These are phyloP conservation scores for Alisma plantagoaquatica DNA, from an alignment of 106 monocot genomes.

Conservation along the genomic window DNA sequence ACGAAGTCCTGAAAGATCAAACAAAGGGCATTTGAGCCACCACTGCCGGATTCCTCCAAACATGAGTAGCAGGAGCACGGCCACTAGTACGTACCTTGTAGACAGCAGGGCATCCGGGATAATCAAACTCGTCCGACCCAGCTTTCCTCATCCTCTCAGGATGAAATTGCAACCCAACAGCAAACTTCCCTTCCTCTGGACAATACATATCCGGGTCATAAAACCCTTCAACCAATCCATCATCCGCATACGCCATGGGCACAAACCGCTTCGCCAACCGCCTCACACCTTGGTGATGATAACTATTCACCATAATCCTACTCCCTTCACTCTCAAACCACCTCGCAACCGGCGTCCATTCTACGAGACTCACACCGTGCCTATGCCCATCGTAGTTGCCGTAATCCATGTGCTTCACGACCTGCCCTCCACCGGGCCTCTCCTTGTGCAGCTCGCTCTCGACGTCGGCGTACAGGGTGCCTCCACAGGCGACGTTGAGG, in stretches of 20 bases:
- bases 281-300: slow-evolving; percentile 93
- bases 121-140: slow-evolving; percentile 60
- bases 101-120: slow-evolving; percentile 60
- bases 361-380: slow-evolving; percentile 40
- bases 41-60: background rate
- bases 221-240: slow-evolving; percentile 80
- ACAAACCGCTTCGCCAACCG: slow-evolving; percentile 62
- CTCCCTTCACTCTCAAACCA: slow-evolving; percentile 49
- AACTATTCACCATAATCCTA: slow-evolving; percentile 79
- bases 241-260: slow-evolving; percentile 57
- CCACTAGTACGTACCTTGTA: slow-evolving; percentile 48
- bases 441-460: slow-evolving; percentile 30
- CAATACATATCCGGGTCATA: slow-evolving; percentile 69
- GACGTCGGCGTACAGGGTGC: slow-evolving; percentile 64
- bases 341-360: slow-evolving; percentile 31
- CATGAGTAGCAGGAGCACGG: too few relatives aligned
- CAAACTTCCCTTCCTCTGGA: slow-evolving; percentile 71
- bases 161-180: slow-evolving; percentile 90
- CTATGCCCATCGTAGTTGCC: slow-evolving; percentile 73
- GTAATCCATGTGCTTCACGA: slow-evolving; percentile 51
- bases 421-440: background rate
- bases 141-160: slow-evolving; percentile 71
- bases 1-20: slow-evolving; percentile 53
- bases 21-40: background rate
- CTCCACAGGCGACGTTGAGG: slow-evolving; percentile 85